Evolutionary conservation across 2,329 filamentous ascomycete species (phyloP).

Genomic region (Purpureocillium takamizusanense): DNA sequence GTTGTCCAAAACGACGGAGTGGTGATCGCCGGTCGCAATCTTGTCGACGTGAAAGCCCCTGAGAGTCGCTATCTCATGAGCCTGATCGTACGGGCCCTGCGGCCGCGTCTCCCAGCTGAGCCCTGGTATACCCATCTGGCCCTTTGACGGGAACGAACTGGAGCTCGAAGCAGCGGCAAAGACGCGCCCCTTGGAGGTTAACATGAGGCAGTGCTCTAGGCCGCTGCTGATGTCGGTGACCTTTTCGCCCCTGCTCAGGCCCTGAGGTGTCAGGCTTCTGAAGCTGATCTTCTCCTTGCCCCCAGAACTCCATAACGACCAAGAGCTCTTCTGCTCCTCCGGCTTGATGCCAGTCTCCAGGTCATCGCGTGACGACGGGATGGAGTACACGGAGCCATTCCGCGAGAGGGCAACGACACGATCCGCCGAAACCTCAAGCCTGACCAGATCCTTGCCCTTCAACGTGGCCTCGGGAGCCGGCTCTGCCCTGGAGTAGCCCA

Average conservation of each 20-base stretch:
- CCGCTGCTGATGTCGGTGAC: conserved; percentile 69
- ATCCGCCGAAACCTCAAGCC: conserved; percentile 70
- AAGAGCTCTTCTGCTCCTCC: conserved; percentile 46
- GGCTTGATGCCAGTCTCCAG: conserved; percentile 55
- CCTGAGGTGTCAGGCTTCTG: conserved; percentile 57
- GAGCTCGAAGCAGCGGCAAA: conserved; percentile 82
- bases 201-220: conserved; percentile 74
- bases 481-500: conserved; percentile 58
- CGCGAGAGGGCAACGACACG: conserved; percentile 72
- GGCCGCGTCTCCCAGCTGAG: conserved; percentile 74
- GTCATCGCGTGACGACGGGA: conserved; percentile 68
- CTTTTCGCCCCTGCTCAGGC: conserved; percentile 60
- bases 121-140: conserved; percentile 81
- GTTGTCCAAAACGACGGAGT: conserved; percentile 71
- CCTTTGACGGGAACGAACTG: conserved; percentile 67
- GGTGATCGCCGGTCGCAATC: conserved; percentile 78
- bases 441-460: conserved; percentile 69
- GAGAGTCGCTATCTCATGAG: conserved; percentile 68
- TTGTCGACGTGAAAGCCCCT: conserved; percentile 61
- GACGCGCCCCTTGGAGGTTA: conserved; percentile 77
- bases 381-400: conserved; percentile 71
- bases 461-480: conserved; percentile 62
- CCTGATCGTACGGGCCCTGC: conserved; percentile 66
- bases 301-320: conserved; percentile 60
- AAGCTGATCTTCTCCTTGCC: conserved; percentile 50